These are phyloP conservation scores for Cadophora sp. DNA, from an alignment of 2,329 filamentous ascomycete species.

Conservation along the genomic window DNA sequence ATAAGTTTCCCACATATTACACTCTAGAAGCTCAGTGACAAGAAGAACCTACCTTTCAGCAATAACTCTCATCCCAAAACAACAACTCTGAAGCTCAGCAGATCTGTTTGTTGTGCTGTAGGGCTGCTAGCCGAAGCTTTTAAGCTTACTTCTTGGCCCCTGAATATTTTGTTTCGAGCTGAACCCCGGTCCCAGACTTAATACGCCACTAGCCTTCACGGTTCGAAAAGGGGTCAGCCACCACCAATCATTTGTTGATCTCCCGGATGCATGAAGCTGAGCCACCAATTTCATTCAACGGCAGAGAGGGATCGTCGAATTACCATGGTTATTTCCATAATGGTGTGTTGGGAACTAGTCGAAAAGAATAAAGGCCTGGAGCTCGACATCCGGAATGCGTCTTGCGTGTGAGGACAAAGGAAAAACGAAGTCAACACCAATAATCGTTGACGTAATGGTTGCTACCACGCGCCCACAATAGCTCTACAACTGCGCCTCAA, in stretches of 20 bases:
- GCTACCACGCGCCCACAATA: too few species aligned
- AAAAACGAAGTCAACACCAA: too few species aligned
- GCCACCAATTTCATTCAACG: background rate
- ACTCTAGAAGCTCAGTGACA: too few species aligned
- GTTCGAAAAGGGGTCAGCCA: background rate
- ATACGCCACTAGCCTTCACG: background rate
- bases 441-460: too few species aligned
- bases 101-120: background rate
- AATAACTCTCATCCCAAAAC: too few species aligned
- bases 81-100: background rate
- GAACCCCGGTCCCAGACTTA: background rate
- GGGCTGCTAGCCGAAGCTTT: constrained; percentile 8
- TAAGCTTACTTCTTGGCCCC: constrained; percentile 1
- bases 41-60: too few species aligned
- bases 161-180: background rate
- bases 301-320: background rate
- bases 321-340: too few species aligned
- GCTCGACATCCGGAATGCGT: too few species aligned
- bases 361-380: background rate
- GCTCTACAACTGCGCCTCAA: too few species aligned
- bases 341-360: background rate
- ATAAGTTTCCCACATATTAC: too few species aligned
- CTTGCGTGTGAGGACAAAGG: too few species aligned
- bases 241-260: background rate
- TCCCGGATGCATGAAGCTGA: background rate